Evolutionary conservation across 2,329 filamentous ascomycete species (phyloP).

Genomic region (Colletotrichum lupini): DNA sequence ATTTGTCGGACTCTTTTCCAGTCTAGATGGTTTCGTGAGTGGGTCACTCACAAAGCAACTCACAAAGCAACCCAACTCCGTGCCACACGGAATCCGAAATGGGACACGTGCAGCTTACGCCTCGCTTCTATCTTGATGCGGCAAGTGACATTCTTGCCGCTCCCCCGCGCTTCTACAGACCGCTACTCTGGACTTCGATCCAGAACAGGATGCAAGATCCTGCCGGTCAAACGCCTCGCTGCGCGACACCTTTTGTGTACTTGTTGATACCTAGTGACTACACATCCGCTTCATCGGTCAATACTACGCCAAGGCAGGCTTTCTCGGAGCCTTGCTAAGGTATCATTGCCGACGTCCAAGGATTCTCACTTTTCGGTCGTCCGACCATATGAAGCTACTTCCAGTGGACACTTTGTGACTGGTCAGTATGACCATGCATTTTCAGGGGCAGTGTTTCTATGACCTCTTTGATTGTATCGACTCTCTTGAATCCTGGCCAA

Average conservation of each 20-base stretch:
- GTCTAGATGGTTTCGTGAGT: neutral
- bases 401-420: neutral
- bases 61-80: neutral
- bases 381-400: neutral
- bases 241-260: neutral
- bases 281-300: neutral
- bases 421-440: neutral
- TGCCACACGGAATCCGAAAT: neutral
- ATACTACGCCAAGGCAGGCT: neutral
- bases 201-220: neutral
- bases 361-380: neutral
- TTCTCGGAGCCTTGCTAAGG: neutral
- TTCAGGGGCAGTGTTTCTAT: neutral
- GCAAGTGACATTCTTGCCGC: neutral
- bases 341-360: neutral
- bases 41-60: neutral
- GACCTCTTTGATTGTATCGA: neutral
- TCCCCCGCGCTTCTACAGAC: neutral
- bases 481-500: neutral
- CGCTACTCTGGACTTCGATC: neutral
- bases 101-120: neutral
- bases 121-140: neutral
- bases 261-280: neutral
- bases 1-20: neutral
- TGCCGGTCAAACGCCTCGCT: neutral